These are phyloP conservation scores for Polygonum maritimum DNA, from an alignment of 148 eudicot species.

Conservation along the genomic window DNA sequence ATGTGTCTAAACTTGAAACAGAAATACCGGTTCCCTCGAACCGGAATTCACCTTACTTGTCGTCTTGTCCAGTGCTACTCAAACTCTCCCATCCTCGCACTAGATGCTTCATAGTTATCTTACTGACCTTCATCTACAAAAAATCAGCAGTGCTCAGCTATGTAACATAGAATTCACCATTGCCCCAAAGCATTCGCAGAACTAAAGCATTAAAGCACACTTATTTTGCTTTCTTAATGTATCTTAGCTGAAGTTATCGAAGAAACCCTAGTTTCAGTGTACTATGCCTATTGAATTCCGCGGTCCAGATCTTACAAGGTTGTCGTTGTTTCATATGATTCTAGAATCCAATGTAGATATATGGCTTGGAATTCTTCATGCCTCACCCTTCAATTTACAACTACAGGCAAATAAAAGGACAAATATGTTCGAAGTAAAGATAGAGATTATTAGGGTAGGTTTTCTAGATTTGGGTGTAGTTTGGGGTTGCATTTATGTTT, in stretches of 20 bases:
- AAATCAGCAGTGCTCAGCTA: background rate
- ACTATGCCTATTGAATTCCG: background rate
- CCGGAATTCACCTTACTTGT: background rate
- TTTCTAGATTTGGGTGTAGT: background rate
- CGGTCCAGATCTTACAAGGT: background rate
- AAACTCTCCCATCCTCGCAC: background rate
- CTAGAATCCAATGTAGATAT: background rate
- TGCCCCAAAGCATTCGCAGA: background rate
- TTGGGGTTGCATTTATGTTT: background rate
- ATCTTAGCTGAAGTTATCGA: background rate
- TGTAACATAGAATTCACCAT: background rate
- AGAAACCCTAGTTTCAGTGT: background rate
- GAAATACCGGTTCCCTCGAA: background rate
- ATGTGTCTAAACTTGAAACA: too few species aligned
- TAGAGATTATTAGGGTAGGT: background rate
- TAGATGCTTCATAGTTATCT: background rate
- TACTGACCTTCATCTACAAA: background rate
- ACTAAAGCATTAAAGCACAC: background rate
- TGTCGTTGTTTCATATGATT: background rate
- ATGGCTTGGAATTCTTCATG: background rate
- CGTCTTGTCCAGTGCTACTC: background rate
- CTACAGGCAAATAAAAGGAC: background rate
- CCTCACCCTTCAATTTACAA: background rate
- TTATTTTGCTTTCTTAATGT: background rate
- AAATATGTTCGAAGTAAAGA: background rate